phyloP scores from a whole-genome alignment of 2,329 filamentous ascomycete genomes.

The Fusarium haematococcum region DNA sequence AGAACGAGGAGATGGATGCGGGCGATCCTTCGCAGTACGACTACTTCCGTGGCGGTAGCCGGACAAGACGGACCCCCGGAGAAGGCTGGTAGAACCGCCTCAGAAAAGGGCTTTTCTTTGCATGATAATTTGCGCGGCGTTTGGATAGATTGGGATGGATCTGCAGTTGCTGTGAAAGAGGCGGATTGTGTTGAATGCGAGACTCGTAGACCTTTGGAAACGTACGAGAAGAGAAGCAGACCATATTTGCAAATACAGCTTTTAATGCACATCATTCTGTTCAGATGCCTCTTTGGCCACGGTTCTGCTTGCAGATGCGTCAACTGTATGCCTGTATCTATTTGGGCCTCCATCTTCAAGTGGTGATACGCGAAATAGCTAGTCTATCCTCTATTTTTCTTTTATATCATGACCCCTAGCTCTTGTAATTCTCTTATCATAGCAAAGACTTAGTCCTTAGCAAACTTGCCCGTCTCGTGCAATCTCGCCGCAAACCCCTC shows the following conservation, averaged over 20 bases:
- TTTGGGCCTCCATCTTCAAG: neutral
- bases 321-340: neutral
- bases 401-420: neutral
- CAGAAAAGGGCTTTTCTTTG: constrained; percentile 13
- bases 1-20: constrained; percentile 56
- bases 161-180: constrained; percentile 30
- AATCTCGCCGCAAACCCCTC: constrained; percentile 22
- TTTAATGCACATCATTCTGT: constrained; percentile 32
- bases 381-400: neutral
- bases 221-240: constrained; percentile 15
- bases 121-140: constrained; percentile 44
- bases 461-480: constrained; percentile 42
- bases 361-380: neutral
- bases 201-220: constrained; percentile 8
- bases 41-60: constrained; percentile 62
- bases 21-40: constrained; percentile 65
- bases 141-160: constrained; percentile 45
- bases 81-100: constrained; percentile 52
- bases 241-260: constrained; percentile 35
- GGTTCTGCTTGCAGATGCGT: neutral
- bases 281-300: neutral
- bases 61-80: constrained; percentile 48
- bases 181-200: constrained; percentile 21
- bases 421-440: neutral
- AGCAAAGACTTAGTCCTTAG: neutral